These are phyloP conservation scores for Ulota crispa DNA, from an alignment of 225 moss, liverwort and hornwort species.

Conservation along the genomic window DNA sequence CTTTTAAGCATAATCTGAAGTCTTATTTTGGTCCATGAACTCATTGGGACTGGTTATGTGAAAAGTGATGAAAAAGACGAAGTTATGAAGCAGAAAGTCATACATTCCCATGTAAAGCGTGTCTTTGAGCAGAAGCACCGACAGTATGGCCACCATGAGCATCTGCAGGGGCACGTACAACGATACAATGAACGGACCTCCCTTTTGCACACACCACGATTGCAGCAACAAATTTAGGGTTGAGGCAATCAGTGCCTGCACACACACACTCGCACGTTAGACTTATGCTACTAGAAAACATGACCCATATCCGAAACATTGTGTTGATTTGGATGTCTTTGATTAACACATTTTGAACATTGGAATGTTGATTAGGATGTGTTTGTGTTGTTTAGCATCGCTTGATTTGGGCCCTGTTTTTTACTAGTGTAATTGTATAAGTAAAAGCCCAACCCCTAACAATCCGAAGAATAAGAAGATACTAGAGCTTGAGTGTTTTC, in stretches of 20 bases:
- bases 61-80: neutral
- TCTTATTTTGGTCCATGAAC: neutral
- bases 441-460: no score
- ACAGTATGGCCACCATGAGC: conserved; percentile 68
- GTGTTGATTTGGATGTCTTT: no score
- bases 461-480: no score
- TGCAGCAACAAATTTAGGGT: conserved; percentile 73
- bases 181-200: conserved; percentile 83
- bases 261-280: neutral
- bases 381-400: no score
- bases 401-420: no score
- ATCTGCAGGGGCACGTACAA: conserved; percentile 80
- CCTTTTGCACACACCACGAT: conserved; percentile 85
- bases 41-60: neutral
- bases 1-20: no score
- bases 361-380: no score
- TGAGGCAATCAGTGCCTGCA: conserved; percentile 87
- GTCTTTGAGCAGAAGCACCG: conserved; percentile 69
- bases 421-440: no score
- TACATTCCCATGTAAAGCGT: conserved; percentile 72
- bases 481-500: no score
- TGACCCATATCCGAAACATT: no score
- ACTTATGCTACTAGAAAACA: no score
- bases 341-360: no score
- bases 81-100: neutral